phyloP scores from a whole-genome alignment of 1,284 basidiomycete genomes.

The Caloboletus firmus region DNA sequence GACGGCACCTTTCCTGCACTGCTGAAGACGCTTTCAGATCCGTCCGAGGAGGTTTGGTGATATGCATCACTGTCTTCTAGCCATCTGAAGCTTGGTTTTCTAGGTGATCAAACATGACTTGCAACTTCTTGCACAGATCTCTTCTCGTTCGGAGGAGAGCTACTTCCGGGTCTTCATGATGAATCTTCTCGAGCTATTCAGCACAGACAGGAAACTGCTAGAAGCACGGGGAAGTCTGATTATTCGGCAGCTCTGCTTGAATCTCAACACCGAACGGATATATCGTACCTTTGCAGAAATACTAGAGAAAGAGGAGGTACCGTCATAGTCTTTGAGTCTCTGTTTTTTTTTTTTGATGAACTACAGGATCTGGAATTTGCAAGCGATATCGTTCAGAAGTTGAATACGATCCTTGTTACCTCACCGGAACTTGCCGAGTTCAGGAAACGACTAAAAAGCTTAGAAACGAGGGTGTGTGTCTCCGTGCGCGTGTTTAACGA shows the following conservation, averaged over 20 bases:
- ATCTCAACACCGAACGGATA: constrained; percentile 94
- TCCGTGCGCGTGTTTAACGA: constrained; percentile 2
- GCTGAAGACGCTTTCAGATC: constrained; percentile 94
- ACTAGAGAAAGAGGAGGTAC: constrained; percentile 93
- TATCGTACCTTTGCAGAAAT: constrained; percentile 97
- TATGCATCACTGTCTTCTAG: neutral
- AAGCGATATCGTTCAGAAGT: constrained; percentile 94
- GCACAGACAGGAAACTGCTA: constrained; percentile 87
- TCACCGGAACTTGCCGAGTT: constrained; percentile 95
- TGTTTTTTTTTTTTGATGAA: neutral
- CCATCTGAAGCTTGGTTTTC: neutral
- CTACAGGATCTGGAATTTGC: constrained; percentile 92
- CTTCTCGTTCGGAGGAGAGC: constrained; percentile 88
- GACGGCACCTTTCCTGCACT: constrained; percentile 96
- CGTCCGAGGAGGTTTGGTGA: constrained; percentile 81
- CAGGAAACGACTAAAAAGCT: constrained; percentile 85
- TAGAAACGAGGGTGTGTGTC: constrained; percentile 82
- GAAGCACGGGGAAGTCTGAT: constrained; percentile 95
- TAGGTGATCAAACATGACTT: constrained; percentile 95
- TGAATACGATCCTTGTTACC: constrained; percentile 96
- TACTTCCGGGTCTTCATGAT: constrained; percentile 97
- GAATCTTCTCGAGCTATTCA: constrained; percentile 92
- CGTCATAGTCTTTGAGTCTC: neutral
- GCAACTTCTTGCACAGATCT: constrained; percentile 95
- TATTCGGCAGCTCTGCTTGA: constrained; percentile 92